Evolutionary conservation across 179 eudicot species (phyloP), one percentile per base, ranked within the genome.

Genomic region (Corrigiola litoralis): DNA sequence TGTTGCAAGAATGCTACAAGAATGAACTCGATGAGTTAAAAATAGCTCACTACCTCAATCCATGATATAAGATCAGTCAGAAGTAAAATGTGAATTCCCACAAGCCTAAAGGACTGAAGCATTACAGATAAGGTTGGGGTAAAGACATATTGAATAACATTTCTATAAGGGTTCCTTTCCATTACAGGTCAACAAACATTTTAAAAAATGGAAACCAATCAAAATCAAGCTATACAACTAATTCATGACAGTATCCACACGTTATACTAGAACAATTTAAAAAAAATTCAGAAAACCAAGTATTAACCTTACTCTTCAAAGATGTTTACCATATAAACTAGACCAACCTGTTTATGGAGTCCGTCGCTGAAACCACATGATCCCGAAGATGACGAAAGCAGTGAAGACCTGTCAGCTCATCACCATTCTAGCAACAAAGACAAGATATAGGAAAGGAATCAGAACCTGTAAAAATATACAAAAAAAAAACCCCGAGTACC

Each of bases 1-100:
- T 83, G 96, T 92, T 83, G 99, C 88, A 86, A 95, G 99, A 88
- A 91, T 88, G 87, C 99, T 95, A 91, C 97, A 95, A 79, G 79
- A 86, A 85, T 74, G 81, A 86, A 91, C 78, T 70, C 71, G 72
- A 77, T 79, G 70, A 88, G 97, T 81, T 66, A 77, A 62, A 76
- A 36, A 62, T 62, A 70, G 61, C 52, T 42, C 63, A 60, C 68
- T 29, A 24, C 28, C 29, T 53, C 18, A 52, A 40, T 20, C 16
- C 31, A 44, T 23, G 52, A 61, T 42, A 7, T 27, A 50, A 51
- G 54, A 55, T 24, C 57, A 63, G 29, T 58, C 29, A 34, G 40
- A 51, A 60, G 18, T 29, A 28, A 27, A 34, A 20, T 38, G 24
- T 4, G 28, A 33, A 27, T 0, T 50, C 38, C 36, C 3, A 48